Conservation (phyloP, 2,329 filamentous ascomycete species). For the Colletotrichum theobromicola region DNA sequence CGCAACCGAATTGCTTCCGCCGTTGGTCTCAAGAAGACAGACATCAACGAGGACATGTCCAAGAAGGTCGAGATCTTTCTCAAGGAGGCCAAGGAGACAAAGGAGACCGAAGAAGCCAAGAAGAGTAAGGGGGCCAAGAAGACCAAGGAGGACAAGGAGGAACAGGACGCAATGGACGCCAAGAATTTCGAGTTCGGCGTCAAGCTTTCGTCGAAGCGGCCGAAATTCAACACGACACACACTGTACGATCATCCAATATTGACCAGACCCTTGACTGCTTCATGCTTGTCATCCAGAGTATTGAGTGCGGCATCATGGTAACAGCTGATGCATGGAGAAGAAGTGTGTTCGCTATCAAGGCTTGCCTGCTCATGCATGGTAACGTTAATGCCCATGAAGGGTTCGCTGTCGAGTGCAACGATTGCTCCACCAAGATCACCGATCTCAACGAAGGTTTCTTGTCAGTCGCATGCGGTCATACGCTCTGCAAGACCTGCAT, state of each 20-base stretch:
- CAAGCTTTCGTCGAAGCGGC: conserved; percentile 9
- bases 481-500: background rate
- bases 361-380: background rate
- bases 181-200: conserved; percentile 25
- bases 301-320: conserved; percentile 7
- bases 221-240: background rate
- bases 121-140: background rate
- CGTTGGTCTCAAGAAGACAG: background rate
- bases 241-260: background rate
- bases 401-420: background rate
- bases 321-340: background rate
- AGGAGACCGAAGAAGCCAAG: background rate
- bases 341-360: background rate
- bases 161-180: too few relatives aligned
- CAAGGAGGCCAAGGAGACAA: background rate
- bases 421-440: background rate
- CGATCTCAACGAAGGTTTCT: background rate
- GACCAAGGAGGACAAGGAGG: background rate
- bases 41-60: background rate
- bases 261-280: conserved; percentile 24
- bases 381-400: background rate
- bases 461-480: conserved; percentile 10
- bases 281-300: conserved; percentile 24
- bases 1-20: background rate
- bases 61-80: background rate